These are phyloP conservation scores for Coprinopsis cinerea DNA, from an alignment of 768 basidiomycete genomes.

Conservation along the genomic window DNA sequence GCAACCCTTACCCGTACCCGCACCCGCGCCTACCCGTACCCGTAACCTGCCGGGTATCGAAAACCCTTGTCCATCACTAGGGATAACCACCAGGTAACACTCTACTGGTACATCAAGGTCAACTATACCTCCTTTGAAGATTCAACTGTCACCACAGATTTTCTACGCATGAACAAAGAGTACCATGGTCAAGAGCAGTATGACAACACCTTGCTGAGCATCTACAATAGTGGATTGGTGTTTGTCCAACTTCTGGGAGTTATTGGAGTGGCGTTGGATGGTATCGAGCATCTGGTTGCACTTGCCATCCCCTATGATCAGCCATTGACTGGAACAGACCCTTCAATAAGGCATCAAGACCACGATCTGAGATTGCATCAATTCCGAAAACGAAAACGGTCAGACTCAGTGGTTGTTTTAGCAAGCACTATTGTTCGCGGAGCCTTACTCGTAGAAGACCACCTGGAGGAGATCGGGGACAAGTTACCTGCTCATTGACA, in stretches of 20 bases:
- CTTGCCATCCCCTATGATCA: conserved; percentile 1
- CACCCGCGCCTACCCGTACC: no score
- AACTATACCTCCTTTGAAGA: conserved; percentile 1
- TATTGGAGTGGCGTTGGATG: background rate
- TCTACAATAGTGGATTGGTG: background rate
- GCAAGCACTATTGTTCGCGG: background rate
- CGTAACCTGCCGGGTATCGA: no score
- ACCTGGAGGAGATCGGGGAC: background rate
- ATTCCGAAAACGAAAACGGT: background rate
- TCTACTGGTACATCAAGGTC: conserved; percentile 3
- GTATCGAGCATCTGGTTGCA: background rate
- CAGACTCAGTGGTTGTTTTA: background rate
- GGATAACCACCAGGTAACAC: background rate
- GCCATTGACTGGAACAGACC: background rate
- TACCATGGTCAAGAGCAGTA: background rate
- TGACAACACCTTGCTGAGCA: background rate
- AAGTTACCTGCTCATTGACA: conserved; percentile 13
- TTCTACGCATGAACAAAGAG: background rate
- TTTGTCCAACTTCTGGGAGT: background rate
- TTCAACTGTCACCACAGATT: background rate
- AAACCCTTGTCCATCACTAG: background rate
- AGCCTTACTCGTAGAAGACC: background rate
- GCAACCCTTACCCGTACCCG: no score
- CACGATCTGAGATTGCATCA: background rate
- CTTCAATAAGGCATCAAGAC: background rate